Conservation (phyloP, 345 rosid species). For the Lumnitzera littorea region DNA sequence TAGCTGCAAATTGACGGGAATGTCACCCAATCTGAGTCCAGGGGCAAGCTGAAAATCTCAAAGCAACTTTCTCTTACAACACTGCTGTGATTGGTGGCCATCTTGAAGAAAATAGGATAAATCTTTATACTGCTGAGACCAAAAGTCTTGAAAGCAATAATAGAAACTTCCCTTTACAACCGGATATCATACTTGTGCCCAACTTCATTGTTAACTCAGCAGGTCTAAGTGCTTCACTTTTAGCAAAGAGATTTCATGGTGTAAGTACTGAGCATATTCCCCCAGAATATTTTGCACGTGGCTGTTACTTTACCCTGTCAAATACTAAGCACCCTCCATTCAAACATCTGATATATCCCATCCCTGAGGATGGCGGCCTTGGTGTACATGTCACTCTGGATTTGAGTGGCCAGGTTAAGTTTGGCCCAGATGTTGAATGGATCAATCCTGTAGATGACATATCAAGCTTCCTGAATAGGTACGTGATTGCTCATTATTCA, state of each 20-base stretch:
- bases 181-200: constrained; percentile 56
- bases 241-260: constrained; percentile 64
- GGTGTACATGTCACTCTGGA: constrained; percentile 91
- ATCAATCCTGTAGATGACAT: constrained; percentile 43
- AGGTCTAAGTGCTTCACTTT: constrained; percentile 62
- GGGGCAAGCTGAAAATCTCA: constrained; percentile 78
- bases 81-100: constrained; percentile 61
- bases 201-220: constrained; percentile 74
- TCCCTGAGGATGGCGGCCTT: constrained; percentile 88
- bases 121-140: constrained; percentile 45
- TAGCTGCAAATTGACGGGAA: constrained; percentile 36
- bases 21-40: constrained; percentile 29
- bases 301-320: constrained; percentile 69
- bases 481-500: constrained; percentile 8
- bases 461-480: constrained; percentile 75
- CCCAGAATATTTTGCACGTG: constrained; percentile 62
- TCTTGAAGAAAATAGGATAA: constrained; percentile 44
- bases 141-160: constrained; percentile 35
- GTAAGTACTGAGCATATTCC: constrained; percentile 36
- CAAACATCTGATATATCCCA: constrained; percentile 65
- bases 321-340: constrained; percentile 49
- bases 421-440: constrained; percentile 98
- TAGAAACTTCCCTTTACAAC: constrained; percentile 24
- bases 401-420: constrained; percentile 80
- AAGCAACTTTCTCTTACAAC: constrained; percentile 68